Conservation (phyloP, 73 alveolate species). For the Breviolum minutum region DNA sequence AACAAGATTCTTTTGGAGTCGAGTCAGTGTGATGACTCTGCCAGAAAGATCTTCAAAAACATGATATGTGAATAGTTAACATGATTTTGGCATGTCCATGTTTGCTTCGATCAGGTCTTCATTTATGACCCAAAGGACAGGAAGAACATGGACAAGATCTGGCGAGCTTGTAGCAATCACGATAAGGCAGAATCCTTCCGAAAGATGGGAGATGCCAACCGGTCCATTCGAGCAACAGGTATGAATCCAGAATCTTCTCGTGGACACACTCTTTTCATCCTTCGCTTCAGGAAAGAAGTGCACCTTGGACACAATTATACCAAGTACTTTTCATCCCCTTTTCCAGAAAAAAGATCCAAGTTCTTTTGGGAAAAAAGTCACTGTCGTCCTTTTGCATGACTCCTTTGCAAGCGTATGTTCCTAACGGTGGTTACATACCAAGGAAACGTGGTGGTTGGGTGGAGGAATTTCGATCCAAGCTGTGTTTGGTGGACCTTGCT, state of each 20-base stretch:
- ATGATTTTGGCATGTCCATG: neutral
- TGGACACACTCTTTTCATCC: conserved; percentile 96
- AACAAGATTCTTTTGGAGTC: too few species aligned
- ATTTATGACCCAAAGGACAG: conserved; percentile 88
- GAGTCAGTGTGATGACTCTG: too few species aligned
- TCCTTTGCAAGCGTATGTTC: neutral
- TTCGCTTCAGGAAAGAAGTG: conserved; percentile 94
- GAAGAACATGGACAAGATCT: conserved; percentile 87
- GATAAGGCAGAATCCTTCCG: conserved; percentile 81
- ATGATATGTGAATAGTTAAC: too few species aligned
- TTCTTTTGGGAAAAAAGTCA: neutral
- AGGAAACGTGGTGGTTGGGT: conserved; percentile 92
- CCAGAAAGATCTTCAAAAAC: too few species aligned
- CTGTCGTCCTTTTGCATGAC: neutral
- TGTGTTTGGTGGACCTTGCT: conserved; percentile 97
- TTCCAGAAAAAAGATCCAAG: neutral
- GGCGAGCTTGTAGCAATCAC: conserved; percentile 83
- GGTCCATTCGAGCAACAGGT: conserved; percentile 95
- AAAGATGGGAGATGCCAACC: conserved; percentile 95
- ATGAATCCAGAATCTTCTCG: conserved; percentile 96
- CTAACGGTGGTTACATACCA: neutral
- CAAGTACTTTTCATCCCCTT: neutral
- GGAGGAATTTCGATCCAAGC: conserved; percentile 96
- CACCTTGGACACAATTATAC: neutral
- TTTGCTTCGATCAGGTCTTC: neutral